Percentiles rank a stretch among this genome's conserved stretches.
These are phyloP conservation scores for Bjerkandera adusta DNA, from an alignment of 1,284 basidiomycete species.

Conservation along the genomic window DNA sequence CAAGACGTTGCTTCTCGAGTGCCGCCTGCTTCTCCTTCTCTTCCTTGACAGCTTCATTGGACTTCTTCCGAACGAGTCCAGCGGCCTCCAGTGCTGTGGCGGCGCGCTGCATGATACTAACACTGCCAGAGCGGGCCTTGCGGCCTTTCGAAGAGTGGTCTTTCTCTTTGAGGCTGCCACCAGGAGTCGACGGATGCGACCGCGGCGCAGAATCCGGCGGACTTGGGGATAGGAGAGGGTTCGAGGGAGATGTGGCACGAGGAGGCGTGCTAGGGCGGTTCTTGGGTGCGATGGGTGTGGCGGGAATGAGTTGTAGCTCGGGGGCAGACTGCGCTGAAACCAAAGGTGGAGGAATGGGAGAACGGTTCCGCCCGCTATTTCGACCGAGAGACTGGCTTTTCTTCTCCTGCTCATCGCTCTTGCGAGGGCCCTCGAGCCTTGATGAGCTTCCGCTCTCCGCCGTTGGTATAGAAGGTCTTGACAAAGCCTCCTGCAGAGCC, in stretches of 20 bases:
- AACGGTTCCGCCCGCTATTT: conserved; percentile 14
- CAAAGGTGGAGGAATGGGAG: conserved; percentile 23
- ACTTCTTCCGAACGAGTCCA: conserved; percentile 79
- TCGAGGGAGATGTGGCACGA: conserved; percentile 45
- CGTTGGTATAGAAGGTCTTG: conserved; percentile 4
- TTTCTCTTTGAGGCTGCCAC: conserved; percentile 50
- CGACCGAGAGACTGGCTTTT: conserved; percentile 17
- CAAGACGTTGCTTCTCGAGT: conserved; percentile 39
- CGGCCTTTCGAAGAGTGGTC: conserved; percentile 46
- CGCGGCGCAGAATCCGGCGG: conserved; percentile 39
- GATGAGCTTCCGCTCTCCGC: conserved; percentile 8
- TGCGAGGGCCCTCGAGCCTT: conserved; percentile 2
- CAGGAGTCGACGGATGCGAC: conserved; percentile 67
- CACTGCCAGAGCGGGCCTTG: conserved; percentile 77
- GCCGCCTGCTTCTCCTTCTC: conserved; percentile 48
- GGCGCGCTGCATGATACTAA: conserved; percentile 92
- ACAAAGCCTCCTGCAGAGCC: conserved; percentile 40
- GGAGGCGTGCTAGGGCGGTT: conserved; percentile 51
- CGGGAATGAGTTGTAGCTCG: conserved; percentile 66
- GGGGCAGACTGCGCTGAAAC: conserved; percentile 39
- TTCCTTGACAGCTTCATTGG: conserved; percentile 65
- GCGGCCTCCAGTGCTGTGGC: conserved; percentile 85
- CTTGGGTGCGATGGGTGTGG: conserved; percentile 60
- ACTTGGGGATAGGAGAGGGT: conserved; percentile 55
- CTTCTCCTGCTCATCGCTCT: conserved; percentile 19